phyloP scores from a whole-genome alignment of 2,329 filamentous ascomycete species.

The Purpureocillium takamizusanense region DNA sequence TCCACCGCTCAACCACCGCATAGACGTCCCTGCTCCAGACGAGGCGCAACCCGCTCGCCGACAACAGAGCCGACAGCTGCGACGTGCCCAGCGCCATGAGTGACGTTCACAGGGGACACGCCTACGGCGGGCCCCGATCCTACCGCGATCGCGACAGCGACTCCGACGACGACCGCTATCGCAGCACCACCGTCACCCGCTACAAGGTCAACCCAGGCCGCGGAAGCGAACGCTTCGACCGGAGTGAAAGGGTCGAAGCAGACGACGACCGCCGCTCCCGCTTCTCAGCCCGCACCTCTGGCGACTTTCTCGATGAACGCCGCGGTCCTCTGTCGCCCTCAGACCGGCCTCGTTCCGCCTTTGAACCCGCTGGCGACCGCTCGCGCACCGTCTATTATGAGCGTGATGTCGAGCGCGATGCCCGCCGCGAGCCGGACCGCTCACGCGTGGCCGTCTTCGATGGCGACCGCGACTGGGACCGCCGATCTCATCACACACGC shows the following conservation, averaged over 20 bases:
- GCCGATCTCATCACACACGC: conserved; percentile 27
- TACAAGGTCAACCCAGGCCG: conserved; percentile 40
- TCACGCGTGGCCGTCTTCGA: conserved; percentile 27
- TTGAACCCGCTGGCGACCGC: conserved; percentile 31
- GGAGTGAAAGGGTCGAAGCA: conserved; percentile 28
- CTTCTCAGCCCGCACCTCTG: conserved; percentile 30
- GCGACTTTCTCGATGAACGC: conserved; percentile 34
- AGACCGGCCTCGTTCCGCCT: conserved; percentile 42
- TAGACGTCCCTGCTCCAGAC: too few species aligned
- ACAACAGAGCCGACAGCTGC: too few species aligned
- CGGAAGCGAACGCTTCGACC: conserved; percentile 29
- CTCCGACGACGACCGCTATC: conserved; percentile 36
- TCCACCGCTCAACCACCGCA: too few species aligned
- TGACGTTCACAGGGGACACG: conserved; percentile 4
- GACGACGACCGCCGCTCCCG: conserved; percentile 38
- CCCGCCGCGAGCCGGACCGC: conserved; percentile 16
- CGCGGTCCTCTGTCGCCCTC: conserved; percentile 28
- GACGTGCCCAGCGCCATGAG: conserved; percentile 1
- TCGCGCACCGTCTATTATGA: conserved; percentile 34
- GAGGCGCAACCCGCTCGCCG: too few species aligned
- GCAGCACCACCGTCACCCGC: conserved; percentile 38
- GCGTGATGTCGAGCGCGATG: conserved; percentile 30
- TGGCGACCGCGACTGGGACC: conserved; percentile 35
- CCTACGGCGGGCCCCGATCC: conserved; percentile 14
- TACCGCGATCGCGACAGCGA: conserved; percentile 24